Base-by-base conservation (phyloP, 768 basidiomycete genomes). In the Dioszegia crocea region DNA sequence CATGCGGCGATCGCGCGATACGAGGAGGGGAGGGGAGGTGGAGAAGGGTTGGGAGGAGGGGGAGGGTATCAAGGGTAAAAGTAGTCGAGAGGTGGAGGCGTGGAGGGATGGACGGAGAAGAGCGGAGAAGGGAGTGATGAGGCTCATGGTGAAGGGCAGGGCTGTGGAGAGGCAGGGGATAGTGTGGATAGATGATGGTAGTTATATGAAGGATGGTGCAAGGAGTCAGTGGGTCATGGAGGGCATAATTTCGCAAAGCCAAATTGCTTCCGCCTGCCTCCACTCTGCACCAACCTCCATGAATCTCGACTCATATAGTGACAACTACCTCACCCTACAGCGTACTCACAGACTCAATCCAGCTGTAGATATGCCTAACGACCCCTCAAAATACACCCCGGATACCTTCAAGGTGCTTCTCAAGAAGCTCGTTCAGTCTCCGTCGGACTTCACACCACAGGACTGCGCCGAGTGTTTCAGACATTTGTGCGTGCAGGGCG, bases 391-490 rank as follows among this genome's bases (percentile, higher is more conserved):
- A 39, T 72, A 72, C 67, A 86, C 86, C 0, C 89, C 91, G 6
- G 87, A 89, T 61, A 83, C 84, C 60, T 97, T 97, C 82, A 84
- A 83, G 45, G 79, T 87, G 0, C 78, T 94, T 4, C 80, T 97
- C 24, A 84, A 84, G 63, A 87, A 85, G 72, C 85, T 96, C 43
- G 77, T 80, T 26, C 66, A 73, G 57, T 45, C 64, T 14, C 81
- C 81, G 0, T 50, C 66, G 17, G 62, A 75, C 26, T 82, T 81
- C 73, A 66, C 71, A 11, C 65, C 75, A 8, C 81, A 83, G 19
- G 91, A 97, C 74, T 83, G 91, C 54, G 83, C 82, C 56, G 67
- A 78, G 24, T 85, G 90, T 8, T 84, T 98, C 56, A 80, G 87
- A 59, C 87, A 88, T 76, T 61, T 77, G 16, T 72, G 73, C 43